Evolutionary conservation across 2,329 filamentous ascomycete species (phyloP).

Genomic region (Sporothrix humicola): DNA sequence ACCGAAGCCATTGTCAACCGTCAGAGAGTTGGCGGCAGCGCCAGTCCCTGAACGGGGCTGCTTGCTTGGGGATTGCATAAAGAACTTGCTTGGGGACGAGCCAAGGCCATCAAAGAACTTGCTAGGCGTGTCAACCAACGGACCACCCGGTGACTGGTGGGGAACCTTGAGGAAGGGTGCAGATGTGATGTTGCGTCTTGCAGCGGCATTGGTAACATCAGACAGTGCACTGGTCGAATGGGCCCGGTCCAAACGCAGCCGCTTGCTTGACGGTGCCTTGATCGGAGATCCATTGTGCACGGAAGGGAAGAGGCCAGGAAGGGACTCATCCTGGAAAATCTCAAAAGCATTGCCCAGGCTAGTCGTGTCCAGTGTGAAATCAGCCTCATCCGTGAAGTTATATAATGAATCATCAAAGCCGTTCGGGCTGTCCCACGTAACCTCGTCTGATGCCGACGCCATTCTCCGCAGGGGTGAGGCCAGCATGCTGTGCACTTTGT

Average conservation of each 20-base stretch:
- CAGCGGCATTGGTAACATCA: slow-evolving; percentile 62
- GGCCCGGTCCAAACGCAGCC: slow-evolving; percentile 67
- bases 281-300: slow-evolving; percentile 67
- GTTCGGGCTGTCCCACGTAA: slow-evolving; percentile 69
- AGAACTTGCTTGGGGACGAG: slow-evolving; percentile 63
- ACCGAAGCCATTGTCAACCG: slow-evolving; percentile 42
- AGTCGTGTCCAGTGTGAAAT: slow-evolving; percentile 55
- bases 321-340: slow-evolving; percentile 60
- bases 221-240: slow-evolving; percentile 66
- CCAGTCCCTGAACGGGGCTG: slow-evolving; percentile 41
- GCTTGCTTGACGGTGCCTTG: slow-evolving; percentile 63
- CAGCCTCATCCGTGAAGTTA: slow-evolving; percentile 53
- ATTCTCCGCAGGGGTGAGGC: slow-evolving; percentile 71
- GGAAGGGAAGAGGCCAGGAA: slow-evolving; percentile 53
- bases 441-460: slow-evolving; percentile 39
- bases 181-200: slow-evolving; percentile 58
- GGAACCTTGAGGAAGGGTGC: slow-evolving; percentile 59
- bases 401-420: slow-evolving; percentile 65
- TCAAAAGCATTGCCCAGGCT: slow-evolving; percentile 58
- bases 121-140: slow-evolving; percentile 61
- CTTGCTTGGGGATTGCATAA: slow-evolving; percentile 50
- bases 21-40: slow-evolving; percentile 38
- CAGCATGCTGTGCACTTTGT: slow-evolving; percentile 79
- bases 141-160: slow-evolving; percentile 45
- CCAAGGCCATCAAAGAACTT: slow-evolving; percentile 61